Conservation (phyloP, 2,329 filamentous ascomycete genomes). For the Cladosporium velox region DNA sequence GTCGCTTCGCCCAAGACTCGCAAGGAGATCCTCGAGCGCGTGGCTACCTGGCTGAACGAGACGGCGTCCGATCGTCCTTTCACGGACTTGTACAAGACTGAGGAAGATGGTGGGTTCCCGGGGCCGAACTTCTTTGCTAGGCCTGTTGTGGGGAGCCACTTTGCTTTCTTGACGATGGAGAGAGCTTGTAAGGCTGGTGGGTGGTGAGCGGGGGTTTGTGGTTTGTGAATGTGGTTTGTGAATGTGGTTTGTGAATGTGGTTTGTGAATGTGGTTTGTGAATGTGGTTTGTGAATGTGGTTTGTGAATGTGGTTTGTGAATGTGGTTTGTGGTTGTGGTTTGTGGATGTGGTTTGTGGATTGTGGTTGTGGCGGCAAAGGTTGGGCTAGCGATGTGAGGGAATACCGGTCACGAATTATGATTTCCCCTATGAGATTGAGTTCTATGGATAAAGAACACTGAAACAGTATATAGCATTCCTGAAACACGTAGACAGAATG, state of each 20-base stretch:
- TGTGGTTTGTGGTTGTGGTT: background rate
- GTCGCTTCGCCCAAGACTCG: conserved; percentile 70
- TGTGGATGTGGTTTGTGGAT: background rate
- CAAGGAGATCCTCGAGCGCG: conserved; percentile 69
- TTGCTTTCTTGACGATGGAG: conserved; percentile 80
- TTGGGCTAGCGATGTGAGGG: background rate
- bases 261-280: background rate
- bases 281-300: too few relatives aligned
- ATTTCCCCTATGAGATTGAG: background rate
- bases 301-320: background rate
- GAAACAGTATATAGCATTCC: background rate
- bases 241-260: background rate
- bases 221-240: background rate
- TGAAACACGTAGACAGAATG: background rate
- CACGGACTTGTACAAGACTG: conserved; percentile 80
- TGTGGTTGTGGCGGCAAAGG: background rate
- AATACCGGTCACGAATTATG: background rate
- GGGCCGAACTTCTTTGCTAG: conserved; percentile 75
- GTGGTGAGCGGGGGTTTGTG: too few relatives aligned
- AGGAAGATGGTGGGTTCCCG: conserved; percentile 73
- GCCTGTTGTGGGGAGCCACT: conserved; percentile 83
- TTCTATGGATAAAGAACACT: background rate
- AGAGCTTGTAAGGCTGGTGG: conserved; percentile 60
- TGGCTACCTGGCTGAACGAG: conserved; percentile 82
- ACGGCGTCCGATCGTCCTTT: conserved; percentile 74